Evolutionary conservation across 1,139 yeast species (phyloP), one percentile per base, ranked within the genome.

Genomic region (Yamadazyma kanchanaburiensis): DNA sequence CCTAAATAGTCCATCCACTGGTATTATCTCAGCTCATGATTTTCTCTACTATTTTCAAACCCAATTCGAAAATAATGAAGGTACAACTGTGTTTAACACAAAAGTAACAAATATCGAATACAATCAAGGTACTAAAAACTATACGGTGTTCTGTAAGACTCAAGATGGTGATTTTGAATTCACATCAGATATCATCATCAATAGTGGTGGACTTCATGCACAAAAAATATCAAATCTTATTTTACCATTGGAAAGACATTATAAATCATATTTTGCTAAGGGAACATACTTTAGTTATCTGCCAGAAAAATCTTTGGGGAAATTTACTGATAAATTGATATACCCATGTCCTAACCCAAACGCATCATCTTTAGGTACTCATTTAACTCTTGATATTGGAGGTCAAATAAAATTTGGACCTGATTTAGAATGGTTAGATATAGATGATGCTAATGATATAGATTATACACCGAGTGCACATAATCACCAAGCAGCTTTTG

Each of bases 401-500:
- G 94, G 95, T 0, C 82, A 79, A 44, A 57, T 87, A 23, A 70
- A 77, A 42, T 88, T 88, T 52, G 96, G 96, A 0, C 96, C 96
- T 0, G 95, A 88, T 52, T 58, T 86, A 32, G 94, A 87, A 53
- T 87, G 94, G 88, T 74, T 84, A 3, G 70, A 73, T 9, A 45
- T 53, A 3, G 38, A 45, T 3, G 48, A 53, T 27, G 60, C 70
- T 1, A 52, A 52, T 15, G 53, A 52, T n/a, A 55, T 61, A 7
- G 76, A 77, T 47, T 73, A 74, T 37, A 46, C 60, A 4, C 81
- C 78, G 3, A 68, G 63, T 40, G 52, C 51, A 2, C 32, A 50
- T 2, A 81, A 80, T 37, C 50, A 80, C 15, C 61, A 61, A 3
- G 62, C 59, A 0, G 94, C 94, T 0, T 66, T 60, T 34, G 55